Evolutionary conservation across 2,329 filamentous ascomycete genomes (phyloP).

Genomic region (Trichophyton simii): DNA sequence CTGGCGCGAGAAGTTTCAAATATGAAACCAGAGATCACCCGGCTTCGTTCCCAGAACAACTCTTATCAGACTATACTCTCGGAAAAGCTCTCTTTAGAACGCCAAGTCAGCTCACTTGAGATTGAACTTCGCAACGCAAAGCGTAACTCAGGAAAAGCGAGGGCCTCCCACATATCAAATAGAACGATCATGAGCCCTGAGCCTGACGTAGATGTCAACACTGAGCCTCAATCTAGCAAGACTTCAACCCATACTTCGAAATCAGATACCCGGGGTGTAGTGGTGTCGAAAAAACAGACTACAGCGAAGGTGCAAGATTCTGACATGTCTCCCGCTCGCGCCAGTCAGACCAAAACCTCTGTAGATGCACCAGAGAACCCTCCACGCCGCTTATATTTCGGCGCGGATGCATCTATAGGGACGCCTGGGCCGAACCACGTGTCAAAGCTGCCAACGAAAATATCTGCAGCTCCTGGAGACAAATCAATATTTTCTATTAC

Average conservation of each 20-base stretch:
- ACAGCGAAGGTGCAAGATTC: slow-evolving; percentile 24
- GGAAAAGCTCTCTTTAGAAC: slow-evolving; percentile 69
- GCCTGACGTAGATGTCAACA: neutral
- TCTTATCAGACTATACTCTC: slow-evolving; percentile 56
- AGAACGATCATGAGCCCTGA: neutral
- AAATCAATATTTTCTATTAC: slow-evolving; percentile 92
- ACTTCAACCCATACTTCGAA: slow-evolving; percentile 22
- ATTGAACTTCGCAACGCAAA: slow-evolving; percentile 75
- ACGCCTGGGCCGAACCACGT: slow-evolving; percentile 38
- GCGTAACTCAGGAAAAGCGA: slow-evolving; percentile 23
- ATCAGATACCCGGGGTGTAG: slow-evolving; percentile 15
- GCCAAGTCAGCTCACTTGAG: slow-evolving; percentile 63
- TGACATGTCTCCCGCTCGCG: slow-evolving; percentile 25
- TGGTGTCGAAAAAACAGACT: slow-evolving; percentile 21
- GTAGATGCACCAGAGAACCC: neutral
- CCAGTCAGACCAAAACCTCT: neutral
- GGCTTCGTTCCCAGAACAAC: slow-evolving; percentile 45
- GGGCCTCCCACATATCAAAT: neutral
- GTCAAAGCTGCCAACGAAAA: slow-evolving; percentile 46
- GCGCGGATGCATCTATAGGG: slow-evolving; percentile 23
- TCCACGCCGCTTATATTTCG: neutral
- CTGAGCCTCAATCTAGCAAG: neutral
- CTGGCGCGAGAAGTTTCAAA: slow-evolving; percentile 47
- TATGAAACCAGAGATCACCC: slow-evolving; percentile 50
- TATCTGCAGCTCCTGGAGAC: slow-evolving; percentile 56